A percentile compares a stretch with the other conserved stretches of the same genome.
Conservation (phyloP, 768 basidiomycete genomes). For the Coprinopsis marcescibilis region DNA sequence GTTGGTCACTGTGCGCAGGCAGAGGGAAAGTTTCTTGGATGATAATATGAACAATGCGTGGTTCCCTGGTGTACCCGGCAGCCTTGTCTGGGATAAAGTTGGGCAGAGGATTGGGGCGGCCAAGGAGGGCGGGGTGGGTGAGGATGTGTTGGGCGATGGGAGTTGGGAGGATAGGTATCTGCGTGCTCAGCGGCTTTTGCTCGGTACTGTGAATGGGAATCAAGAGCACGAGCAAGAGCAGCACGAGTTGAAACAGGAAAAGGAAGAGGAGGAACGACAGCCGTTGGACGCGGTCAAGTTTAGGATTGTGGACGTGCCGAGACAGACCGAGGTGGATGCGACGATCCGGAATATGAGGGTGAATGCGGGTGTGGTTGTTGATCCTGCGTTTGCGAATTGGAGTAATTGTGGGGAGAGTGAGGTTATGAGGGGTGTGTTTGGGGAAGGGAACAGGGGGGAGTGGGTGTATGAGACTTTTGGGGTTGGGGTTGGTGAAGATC, state of each 20-base stretch:
- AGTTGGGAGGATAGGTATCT: neutral
- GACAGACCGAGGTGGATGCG: no score
- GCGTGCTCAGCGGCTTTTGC: no score
- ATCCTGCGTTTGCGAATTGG: no score
- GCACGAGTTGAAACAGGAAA: no score
- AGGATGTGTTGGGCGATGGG: neutral
- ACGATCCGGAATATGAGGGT: neutral
- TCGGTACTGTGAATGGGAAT: no score
- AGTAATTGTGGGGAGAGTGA: constrained; percentile 13
- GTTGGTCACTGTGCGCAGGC: neutral
- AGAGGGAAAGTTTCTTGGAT: constrained; percentile 19
- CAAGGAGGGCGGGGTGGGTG: neutral
- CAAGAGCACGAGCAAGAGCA: no score
- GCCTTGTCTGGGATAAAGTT: constrained; percentile 15
- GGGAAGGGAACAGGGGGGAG: no score
- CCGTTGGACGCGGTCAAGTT: no score
- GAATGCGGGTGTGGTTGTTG: neutral
- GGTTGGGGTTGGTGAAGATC: neutral
- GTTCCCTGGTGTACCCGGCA: constrained; percentile 28
- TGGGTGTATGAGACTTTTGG: no score
- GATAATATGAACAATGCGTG: constrained; percentile 33
- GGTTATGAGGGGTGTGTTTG: constrained; percentile 38
- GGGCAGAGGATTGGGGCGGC: no score
- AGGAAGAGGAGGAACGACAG: no score
- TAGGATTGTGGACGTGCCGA: no score